A percentile compares a stretch with the other conserved stretches of the same genome.
These are phyloP conservation scores for Macrocybe gigantea DNA, from an alignment of 768 basidiomycete species.

Conservation along the genomic window DNA sequence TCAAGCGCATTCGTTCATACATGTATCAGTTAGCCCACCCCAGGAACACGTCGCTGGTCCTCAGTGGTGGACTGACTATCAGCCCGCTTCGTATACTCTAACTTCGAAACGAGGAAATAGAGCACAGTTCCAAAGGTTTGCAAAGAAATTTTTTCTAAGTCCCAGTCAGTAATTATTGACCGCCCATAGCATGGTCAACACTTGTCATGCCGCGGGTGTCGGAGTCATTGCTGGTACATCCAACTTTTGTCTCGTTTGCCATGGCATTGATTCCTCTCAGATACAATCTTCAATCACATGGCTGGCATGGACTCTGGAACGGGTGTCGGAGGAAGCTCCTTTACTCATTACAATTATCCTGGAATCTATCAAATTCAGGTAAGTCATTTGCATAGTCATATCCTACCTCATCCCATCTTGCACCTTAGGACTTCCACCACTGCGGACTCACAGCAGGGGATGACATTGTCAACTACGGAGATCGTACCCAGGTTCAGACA, in stretches of 20 bases:
- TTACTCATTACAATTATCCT: slow-evolving; percentile 48
- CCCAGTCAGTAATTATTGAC: neutral
- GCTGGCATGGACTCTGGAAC: slow-evolving; percentile 40
- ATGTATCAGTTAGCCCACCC: slow-evolving; percentile 37
- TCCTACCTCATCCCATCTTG: neutral
- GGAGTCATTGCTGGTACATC: slow-evolving; percentile 44
- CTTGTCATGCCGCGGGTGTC: slow-evolving; percentile 52
- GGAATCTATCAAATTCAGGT: slow-evolving; percentile 42
- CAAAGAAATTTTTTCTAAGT: slow-evolving; percentile 8
- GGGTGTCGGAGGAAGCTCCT: slow-evolving; percentile 43
- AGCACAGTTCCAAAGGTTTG: slow-evolving; percentile 37
- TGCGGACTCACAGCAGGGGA: slow-evolving; percentile 50
- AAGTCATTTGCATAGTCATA: slow-evolving; percentile 17
- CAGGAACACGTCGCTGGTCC: slow-evolving; percentile 52
- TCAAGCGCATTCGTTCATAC: too few relatives aligned
- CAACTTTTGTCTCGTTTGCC: neutral
- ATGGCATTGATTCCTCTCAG: slow-evolving; percentile 13
- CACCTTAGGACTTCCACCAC: slow-evolving; percentile 50
- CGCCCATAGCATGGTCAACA: slow-evolving; percentile 33
- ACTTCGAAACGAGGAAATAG: slow-evolving; percentile 63
- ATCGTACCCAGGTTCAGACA: slow-evolving; percentile 50
- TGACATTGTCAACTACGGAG: slow-evolving; percentile 50
- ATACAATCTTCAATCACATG: slow-evolving; percentile 69
- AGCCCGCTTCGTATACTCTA: slow-evolving; percentile 58
- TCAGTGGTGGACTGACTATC: slow-evolving; percentile 77